Percentiles rank a stretch among this genome's conserved stretches.
Evolutionary conservation across 257 asterid genomes (phyloP).

Genomic region (Capsicum pubescens): DNA sequence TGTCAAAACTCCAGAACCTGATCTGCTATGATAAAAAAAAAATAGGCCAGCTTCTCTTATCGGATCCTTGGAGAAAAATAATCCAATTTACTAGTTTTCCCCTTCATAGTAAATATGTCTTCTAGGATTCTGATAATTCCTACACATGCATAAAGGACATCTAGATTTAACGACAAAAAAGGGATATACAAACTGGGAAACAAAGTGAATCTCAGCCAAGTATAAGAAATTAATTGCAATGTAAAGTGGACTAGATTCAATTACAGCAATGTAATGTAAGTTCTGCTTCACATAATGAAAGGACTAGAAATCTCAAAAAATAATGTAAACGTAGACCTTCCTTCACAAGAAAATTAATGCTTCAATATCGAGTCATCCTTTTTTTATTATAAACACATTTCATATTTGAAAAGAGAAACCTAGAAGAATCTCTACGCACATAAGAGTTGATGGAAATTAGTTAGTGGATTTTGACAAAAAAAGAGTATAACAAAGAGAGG

Average conservation of each 20-base stretch:
- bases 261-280: not conserved
- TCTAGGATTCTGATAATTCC: constrained; percentile 14
- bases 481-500: not conserved
- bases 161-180: not conserved
- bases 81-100: not conserved
- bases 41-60: constrained; percentile 24
- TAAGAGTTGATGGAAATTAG: not conserved
- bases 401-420: not conserved
- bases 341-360: not conserved
- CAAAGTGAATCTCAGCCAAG: too few species aligned
- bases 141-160: constrained; percentile 22
- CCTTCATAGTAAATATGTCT: not conserved
- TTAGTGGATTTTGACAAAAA: not conserved
- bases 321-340: not conserved
- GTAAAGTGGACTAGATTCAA: not conserved
- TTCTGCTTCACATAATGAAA: constrained; percentile 16
- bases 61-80: constrained; percentile 28
- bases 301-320: not conserved
- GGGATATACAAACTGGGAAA: not conserved
- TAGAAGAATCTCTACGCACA: not conserved
- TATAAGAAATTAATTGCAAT: too few species aligned
- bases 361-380: not conserved
- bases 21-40: not conserved
- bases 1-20: constrained; percentile 11
- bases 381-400: not conserved